phyloP scores from a whole-genome alignment of 2,329 filamentous ascomycete species.

The Coleophoma eucalyptorum region DNA sequence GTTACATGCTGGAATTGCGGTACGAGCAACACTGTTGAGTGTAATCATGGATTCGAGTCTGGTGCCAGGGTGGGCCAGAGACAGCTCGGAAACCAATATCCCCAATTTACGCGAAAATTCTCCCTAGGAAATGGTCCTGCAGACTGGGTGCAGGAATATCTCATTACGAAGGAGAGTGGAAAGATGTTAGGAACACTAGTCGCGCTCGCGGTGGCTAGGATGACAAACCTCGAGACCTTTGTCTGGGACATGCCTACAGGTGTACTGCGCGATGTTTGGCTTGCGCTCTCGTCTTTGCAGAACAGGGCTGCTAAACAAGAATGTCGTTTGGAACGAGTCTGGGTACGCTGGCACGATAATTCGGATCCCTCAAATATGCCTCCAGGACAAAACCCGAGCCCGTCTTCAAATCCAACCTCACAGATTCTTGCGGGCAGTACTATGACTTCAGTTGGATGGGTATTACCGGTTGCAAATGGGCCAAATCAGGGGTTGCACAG shows the following conservation, averaged over 20 bases:
- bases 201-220: constrained; percentile 73
- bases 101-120: constrained; percentile 76
- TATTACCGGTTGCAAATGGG: constrained; percentile 19
- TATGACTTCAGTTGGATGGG: constrained; percentile 38
- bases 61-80: constrained; percentile 23
- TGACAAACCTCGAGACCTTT: constrained; percentile 78
- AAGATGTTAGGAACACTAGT: constrained; percentile 88
- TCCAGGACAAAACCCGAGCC: constrained; percentile 15
- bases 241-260: constrained; percentile 90
- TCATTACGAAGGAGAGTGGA: constrained; percentile 77
- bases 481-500: constrained; percentile 23
- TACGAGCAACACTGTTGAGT: constrained; percentile 18
- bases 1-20: constrained; percentile 28
- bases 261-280: constrained; percentile 76
- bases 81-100: constrained; percentile 69
- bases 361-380: constrained; percentile 22
- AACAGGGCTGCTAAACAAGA: constrained; percentile 49
- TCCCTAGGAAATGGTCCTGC: constrained; percentile 77
- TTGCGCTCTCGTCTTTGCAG: constrained; percentile 69
- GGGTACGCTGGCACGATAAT: constrained; percentile 83
- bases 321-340: constrained; percentile 69
- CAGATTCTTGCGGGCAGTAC: constrained; percentile 30
- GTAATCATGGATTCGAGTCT: constrained; percentile 17
- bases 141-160: constrained; percentile 78
- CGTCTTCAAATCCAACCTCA: constrained; percentile 16